Evolutionary conservation across 495 filamentous ascomycete species (phyloP).

Genomic region (Geopyxis carbonaria): DNA sequence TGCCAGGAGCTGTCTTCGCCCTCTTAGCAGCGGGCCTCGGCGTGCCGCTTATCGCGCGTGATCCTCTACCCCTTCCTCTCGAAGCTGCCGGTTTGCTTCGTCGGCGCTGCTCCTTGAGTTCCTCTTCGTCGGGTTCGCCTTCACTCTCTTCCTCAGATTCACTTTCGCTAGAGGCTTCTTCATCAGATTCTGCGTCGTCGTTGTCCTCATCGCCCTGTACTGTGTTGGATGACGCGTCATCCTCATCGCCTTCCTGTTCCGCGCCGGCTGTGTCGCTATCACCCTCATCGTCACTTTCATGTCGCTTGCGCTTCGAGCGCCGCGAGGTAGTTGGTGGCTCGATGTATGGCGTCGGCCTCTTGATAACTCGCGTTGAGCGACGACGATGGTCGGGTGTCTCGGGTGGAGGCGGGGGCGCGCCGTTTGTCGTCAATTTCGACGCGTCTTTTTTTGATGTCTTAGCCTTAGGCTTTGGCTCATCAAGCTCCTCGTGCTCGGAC

Average conservation of each 20-base stretch:
- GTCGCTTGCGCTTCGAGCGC: conserved; percentile 32
- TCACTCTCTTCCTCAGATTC: conserved; percentile 10
- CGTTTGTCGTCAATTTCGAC: conserved; percentile 2
- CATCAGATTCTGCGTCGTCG: conserved; percentile 1
- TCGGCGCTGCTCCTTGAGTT: conserved; percentile 32
- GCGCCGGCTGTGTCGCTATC: conserved; percentile 17
- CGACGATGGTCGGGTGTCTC: conserved; percentile 38
- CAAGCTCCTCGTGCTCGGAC: conserved; percentile 8
- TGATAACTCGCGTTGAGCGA: conserved; percentile 67
- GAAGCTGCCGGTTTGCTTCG: conserved; percentile 9
- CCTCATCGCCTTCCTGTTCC: conserved; percentile 5
- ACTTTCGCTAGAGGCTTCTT: conserved; percentile 3
- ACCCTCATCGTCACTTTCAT: conserved; percentile 29
- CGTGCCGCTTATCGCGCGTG: conserved; percentile 31
- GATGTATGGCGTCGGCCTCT: conserved; percentile 50
- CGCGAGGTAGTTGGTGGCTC: conserved; percentile 31
- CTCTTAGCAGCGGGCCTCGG: conserved; percentile 52
- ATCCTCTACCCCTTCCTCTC: conserved; percentile 27
- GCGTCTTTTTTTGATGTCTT: conserved; percentile 2
- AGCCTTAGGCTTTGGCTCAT: not conserved
- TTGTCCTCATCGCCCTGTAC: conserved; percentile 5
- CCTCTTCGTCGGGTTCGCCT: conserved; percentile 46
- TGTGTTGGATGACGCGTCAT: not conserved
- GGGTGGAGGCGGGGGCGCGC: conserved; percentile 5
- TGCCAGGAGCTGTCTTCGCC: conserved; percentile 47